phyloP scores from a whole-genome alignment of 1,139 yeast species.

The Kodamaea arcana region DNA sequence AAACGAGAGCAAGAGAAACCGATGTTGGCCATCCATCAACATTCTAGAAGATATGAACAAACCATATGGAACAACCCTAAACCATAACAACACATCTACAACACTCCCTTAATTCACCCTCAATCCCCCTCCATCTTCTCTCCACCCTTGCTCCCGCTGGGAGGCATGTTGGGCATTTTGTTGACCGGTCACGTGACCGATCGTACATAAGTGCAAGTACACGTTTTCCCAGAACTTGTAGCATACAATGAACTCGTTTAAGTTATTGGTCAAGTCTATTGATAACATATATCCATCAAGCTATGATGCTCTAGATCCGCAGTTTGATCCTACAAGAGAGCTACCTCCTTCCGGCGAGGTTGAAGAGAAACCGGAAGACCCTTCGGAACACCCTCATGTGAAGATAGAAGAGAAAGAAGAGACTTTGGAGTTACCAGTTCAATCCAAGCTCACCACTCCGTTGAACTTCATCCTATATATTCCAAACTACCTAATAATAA shows the following conservation, averaged over 20 bases:
- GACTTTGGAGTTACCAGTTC: no score
- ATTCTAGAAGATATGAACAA: no score
- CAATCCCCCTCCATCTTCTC: no score
- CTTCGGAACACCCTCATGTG: no score
- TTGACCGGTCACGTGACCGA: background rate
- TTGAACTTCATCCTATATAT: slow-evolving; percentile 26
- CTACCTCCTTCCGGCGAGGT: background rate
- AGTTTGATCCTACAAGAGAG: slow-evolving; percentile 1
- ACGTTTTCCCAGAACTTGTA: background rate
- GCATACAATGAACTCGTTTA: slow-evolving; percentile 34
- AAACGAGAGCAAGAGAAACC: no score
- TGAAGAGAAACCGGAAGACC: background rate
- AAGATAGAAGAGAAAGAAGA: background rate
- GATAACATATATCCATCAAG: slow-evolving; percentile 28
- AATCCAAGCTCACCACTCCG: background rate
- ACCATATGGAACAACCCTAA: no score
- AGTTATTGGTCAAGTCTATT: slow-evolving; percentile 33
- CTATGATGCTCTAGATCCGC: slow-evolving; percentile 5
- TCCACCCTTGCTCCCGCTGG: no score
- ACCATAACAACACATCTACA: no score
- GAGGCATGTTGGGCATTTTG: background rate
- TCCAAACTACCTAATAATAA: slow-evolving; percentile 39
- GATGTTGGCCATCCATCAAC: no score
- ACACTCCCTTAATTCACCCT: no score
- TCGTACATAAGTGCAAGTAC: background rate